These are phyloP conservation scores for Pestalotiopsis sp. DNA, from an alignment of 2,329 filamentous ascomycete genomes.

Conservation along the genomic window DNA sequence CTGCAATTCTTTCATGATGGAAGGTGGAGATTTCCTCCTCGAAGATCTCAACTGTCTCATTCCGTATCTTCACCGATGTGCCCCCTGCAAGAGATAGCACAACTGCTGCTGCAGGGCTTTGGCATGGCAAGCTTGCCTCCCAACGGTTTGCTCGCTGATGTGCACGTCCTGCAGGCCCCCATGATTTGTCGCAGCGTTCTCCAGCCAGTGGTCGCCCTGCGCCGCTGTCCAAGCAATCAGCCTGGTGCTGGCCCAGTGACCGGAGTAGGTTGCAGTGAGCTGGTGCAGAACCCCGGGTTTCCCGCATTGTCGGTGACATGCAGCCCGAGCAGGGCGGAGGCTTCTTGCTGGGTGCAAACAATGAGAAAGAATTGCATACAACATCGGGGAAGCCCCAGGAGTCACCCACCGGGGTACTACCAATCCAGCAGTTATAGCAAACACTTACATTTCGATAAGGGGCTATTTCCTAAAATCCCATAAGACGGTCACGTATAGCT, in stretches of 20 bases:
- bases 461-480: no score
- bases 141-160: conserved; percentile 20
- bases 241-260: conserved; percentile 3
- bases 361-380: no score
- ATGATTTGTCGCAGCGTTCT: conserved; percentile 14
- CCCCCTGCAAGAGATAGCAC: conserved; percentile 16
- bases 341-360: conserved; percentile 4
- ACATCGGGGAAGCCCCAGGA: no score
- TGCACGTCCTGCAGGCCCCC: conserved; percentile 16
- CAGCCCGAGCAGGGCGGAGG: not conserved
- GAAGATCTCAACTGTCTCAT: conserved; percentile 19
- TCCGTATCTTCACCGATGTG: conserved; percentile 16
- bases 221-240: conserved; percentile 16
- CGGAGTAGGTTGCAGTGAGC: conserved; percentile 13
- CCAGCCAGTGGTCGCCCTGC: conserved; percentile 17
- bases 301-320: not conserved
- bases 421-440: no score
- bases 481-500: no score
- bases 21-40: not conserved
- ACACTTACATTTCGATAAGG: no score
- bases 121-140: conserved; percentile 13
- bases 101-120: conserved; percentile 14
- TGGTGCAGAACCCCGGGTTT: not conserved
- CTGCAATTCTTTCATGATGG: not conserved
- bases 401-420: no score